Evolutionary conservation across 441 rosid genomes (phyloP).

Genomic region (Rhodomyrtus psidioides): DNA sequence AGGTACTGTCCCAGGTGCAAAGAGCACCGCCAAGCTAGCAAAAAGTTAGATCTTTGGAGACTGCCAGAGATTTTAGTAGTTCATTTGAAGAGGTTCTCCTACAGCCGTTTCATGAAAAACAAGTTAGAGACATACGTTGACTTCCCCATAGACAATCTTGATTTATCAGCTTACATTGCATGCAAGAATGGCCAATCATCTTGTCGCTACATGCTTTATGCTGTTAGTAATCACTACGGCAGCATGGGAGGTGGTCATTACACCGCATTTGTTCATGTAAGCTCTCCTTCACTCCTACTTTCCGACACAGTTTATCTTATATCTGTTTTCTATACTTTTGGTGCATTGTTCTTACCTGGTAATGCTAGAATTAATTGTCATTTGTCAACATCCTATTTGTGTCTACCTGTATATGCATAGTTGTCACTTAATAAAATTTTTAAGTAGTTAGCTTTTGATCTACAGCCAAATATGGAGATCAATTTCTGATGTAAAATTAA

Average conservation of each 20-base stretch:
- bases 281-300: slow-evolving; percentile 5
- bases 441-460: neutral
- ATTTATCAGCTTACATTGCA: slow-evolving; percentile 49
- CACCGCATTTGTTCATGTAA: slow-evolving; percentile 81
- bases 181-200: slow-evolving; percentile 32
- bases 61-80: slow-evolving; percentile 67
- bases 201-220: slow-evolving; percentile 62
- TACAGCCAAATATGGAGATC: neutral
- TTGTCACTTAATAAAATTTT: neutral
- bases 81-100: slow-evolving; percentile 73
- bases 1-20: slow-evolving; percentile 81
- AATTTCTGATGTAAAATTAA: neutral
- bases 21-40: slow-evolving; percentile 62
- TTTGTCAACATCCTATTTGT: neutral
- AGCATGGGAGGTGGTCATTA: slow-evolving; percentile 88
- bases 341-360: neutral
- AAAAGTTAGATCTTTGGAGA: slow-evolving; percentile 81
- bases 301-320: neutral
- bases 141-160: slow-evolving; percentile 64
- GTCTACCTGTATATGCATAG: neutral
- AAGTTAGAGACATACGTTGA: slow-evolving; percentile 74
- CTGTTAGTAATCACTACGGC: slow-evolving; percentile 73
- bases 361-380: neutral
- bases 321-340: neutral
- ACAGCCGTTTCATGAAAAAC: slow-evolving; percentile 58